Base-by-base conservation (phyloP, 768 basidiomycete genomes). In the Boletus subparvulus region DNA sequence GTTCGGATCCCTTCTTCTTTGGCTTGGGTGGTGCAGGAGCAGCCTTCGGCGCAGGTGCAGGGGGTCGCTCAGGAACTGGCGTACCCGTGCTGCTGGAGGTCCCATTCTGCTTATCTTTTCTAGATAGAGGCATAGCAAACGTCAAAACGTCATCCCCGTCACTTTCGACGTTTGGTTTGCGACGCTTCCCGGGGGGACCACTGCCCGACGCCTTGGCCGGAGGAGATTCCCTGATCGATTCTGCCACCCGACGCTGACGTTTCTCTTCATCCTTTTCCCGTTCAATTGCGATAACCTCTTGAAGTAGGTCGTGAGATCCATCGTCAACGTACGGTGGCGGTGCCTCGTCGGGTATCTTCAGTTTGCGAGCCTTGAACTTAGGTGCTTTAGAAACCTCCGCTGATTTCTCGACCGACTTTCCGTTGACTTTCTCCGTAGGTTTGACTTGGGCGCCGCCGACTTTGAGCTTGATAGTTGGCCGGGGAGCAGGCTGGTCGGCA, bases 281-380 rank as follows among this genome's bases (percentile, higher is more conserved):
- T 67, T 92, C 90, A 40, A 91, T 87, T 9, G 90, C 90, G 52
- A 91, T 80, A 19, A 92, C 88, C 68, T 92, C 90, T 67, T 90
- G 87, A 3, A 90, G 74, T 40, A 92, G 77, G 64, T 92, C 90
- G 61, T 88, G 84, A 30, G 86, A 88, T n/a, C 87, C 89, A 70
- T 91, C 89, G 61, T 91, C 88, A 43, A 86, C 80, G 65, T 87
- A 87, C 4, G 86, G 80, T 3, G 85, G 84, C 1, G 87, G 82
- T 3, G 83, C 82, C 17, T 79, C 62, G 37, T 75, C 79, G 13
- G 72, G 65, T 35, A 72, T 71, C 63, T 80, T 83, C 13, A 75
- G 61, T 60, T 80, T 85, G 42, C 75, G 73, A 49, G 63, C 65
- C 56, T 74, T 75, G 41, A 72, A 65, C 62, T 78, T 82, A 10